Evolutionary conservation across 441 rosid genomes (phyloP), one percentile per base, ranked within the genome.

Genomic region (Breynia disticha): DNA sequence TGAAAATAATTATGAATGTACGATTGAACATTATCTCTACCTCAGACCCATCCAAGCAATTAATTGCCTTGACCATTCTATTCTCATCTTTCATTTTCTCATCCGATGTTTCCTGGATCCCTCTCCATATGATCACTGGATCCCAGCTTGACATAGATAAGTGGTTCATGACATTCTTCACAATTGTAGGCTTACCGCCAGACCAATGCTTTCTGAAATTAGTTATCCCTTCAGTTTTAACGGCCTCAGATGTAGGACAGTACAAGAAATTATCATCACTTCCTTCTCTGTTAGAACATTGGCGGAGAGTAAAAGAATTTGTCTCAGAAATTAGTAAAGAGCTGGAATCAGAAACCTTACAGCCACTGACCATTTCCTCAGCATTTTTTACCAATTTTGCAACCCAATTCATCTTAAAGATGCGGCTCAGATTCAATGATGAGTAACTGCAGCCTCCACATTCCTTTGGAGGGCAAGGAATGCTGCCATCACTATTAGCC

Each of bases 371-470:
- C 89, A 93, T 78, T 73, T 93, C 97, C 72, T 93, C 98, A 51
- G 78, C 88, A 56, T 84, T 88, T 68, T 88, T 93, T 60, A 86
- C 96, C 69, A 88, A 86, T 65, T 86, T 88, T 46, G 98, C 95
- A 65, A 86, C 93, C 98, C 95, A 93, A 56, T 86, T 93, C 95
- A 86, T 88, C 82, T 93, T 93, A 61, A 88, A 88, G 57, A 86
- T 93, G 65, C 95, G 83, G 49, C 79, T 75, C 19, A 93, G 84
- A 61, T 76, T 84, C 68, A 88, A 67, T 56, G 91, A 71, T 21
- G 46, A 69, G 61, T 67, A 70, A 61, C 86, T 80, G 65, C 98
- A 88, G 64, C 97, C 98, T 67, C 95, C 91, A 59, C 76, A 78
- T 19, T 75, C 86, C 74, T 66, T 79, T 20, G 91, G 87, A 16